These are phyloP conservation scores for Astrothelium macrocarpum DNA, from an alignment of 495 filamentous ascomycete species.

Conservation along the genomic window DNA sequence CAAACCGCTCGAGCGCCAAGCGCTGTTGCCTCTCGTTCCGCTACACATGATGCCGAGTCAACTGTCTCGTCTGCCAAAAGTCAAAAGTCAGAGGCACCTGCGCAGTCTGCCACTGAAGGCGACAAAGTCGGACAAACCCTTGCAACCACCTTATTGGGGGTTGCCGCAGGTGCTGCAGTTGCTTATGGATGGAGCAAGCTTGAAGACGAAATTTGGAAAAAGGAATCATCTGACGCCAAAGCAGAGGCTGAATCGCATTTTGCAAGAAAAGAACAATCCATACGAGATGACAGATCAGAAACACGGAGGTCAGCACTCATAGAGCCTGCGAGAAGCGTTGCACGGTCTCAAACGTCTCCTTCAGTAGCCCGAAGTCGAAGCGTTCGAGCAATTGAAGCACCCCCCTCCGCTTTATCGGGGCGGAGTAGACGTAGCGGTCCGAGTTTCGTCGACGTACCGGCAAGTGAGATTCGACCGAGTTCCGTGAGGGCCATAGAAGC, in stretches of 20 bases:
- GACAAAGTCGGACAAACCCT: slow-evolving; percentile 38
- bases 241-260: slow-evolving; percentile 5
- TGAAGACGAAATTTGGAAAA: slow-evolving; percentile 37
- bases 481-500: background rate
- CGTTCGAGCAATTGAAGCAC: background rate
- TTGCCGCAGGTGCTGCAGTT: slow-evolving; percentile 62
- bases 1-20: background rate
- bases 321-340: slow-evolving; percentile 16
- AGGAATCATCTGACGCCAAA: slow-evolving; percentile 18
- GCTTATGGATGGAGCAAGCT: slow-evolving; percentile 61
- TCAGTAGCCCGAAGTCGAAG: slow-evolving; percentile 5
- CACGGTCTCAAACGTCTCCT: slow-evolving; percentile 12
- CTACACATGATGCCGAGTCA: background rate
- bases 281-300: slow-evolving; percentile 6
- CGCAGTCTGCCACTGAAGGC: background rate
- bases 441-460: background rate
- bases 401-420: background rate
- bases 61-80: background rate
- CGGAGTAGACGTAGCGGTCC: background rate
- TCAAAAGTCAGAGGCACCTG: background rate
- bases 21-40: background rate
- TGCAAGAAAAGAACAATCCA: background rate
- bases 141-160: slow-evolving; percentile 67
- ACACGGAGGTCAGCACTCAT: slow-evolving; percentile 16
- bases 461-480: background rate